Percentiles rank a stretch among this genome's conserved stretches.
Conservation (phyloP, 2,329 filamentous ascomycete species). For the Byssoonygena ceratinophila region DNA sequence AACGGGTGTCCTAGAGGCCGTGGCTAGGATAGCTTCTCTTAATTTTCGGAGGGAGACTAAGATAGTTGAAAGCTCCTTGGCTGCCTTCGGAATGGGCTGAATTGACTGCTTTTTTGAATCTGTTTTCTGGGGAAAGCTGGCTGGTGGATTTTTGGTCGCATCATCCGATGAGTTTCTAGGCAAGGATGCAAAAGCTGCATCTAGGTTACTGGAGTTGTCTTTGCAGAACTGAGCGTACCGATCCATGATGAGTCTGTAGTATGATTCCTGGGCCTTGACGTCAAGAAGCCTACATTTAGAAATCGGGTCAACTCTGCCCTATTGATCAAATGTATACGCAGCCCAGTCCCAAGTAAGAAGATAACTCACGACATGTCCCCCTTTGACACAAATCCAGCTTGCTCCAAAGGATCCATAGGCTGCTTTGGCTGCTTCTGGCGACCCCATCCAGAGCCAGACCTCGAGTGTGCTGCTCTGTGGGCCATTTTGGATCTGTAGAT, state of each 20-base stretch:
- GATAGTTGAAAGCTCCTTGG: constrained; percentile 60
- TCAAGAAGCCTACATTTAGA: constrained; percentile 51
- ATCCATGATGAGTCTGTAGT: constrained; percentile 78
- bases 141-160: constrained; percentile 33
- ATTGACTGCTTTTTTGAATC: constrained; percentile 9
- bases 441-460: constrained; percentile 41
- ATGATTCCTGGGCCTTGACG: constrained; percentile 67
- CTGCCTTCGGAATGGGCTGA: constrained; percentile 32
- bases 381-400: constrained; percentile 78
- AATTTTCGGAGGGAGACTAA: constrained; percentile 82
- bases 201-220: constrained; percentile 60
- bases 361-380: constrained; percentile 69
- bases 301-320: constrained; percentile 23
- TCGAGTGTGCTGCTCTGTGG: constrained; percentile 8
- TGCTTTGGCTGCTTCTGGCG: constrained; percentile 59
- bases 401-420: constrained; percentile 60
- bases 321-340: constrained; percentile 2
- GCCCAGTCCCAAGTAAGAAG: background rate
- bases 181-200: constrained; percentile 62
- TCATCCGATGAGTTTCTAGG: constrained; percentile 30
- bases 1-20: constrained; percentile 59
- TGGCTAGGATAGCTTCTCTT: constrained; percentile 70
- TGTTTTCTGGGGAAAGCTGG: constrained; percentile 17
- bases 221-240: constrained; percentile 86
- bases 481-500: constrained; percentile 6